A percentile compares a stretch with the other conserved stretches of the same genome.
These are phyloP conservation scores for Cicer yamashitae DNA, from an alignment of 306 rosid genomes.

Conservation along the genomic window DNA sequence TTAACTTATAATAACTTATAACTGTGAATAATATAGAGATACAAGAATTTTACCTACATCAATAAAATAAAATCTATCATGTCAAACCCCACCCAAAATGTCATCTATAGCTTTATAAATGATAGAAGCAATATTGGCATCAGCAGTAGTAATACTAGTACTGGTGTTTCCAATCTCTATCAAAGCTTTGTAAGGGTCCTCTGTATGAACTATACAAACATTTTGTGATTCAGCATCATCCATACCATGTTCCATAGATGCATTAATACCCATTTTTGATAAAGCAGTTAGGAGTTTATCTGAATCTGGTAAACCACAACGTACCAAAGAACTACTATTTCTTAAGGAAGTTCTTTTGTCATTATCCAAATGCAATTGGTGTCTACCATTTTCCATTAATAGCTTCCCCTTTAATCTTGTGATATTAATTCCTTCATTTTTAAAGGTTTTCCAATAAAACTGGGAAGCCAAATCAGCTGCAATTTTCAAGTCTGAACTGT, in stretches of 20 bases:
- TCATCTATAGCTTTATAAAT: constrained; percentile 63
- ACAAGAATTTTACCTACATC: constrained; percentile 11
- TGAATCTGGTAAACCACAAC: constrained; percentile 62
- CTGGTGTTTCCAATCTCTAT: constrained; percentile 63
- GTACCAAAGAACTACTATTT: constrained; percentile 54
- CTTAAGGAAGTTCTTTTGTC: constrained; percentile 33
- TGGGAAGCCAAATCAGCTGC: constrained; percentile 66
- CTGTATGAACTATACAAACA: constrained; percentile 43
- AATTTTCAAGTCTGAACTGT: constrained; percentile 57
- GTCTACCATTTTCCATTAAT: constrained; percentile 54
- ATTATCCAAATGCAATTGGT: constrained; percentile 50
- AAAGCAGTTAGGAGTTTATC: constrained; percentile 62
- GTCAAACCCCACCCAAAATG: constrained; percentile 55
- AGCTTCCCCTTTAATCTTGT: constrained; percentile 74
- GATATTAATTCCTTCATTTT: constrained; percentile 55
- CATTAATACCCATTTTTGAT: constrained; percentile 66
- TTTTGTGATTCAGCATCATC: constrained; percentile 46
- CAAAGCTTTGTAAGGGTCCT: constrained; percentile 63
- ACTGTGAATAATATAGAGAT: constrained; percentile 14
- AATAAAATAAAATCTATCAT: constrained; percentile 21
- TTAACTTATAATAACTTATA: constrained; percentile 7
- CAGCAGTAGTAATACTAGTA: constrained; percentile 57
- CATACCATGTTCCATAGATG: constrained; percentile 43
- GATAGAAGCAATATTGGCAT: constrained; percentile 53
- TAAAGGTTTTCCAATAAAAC: constrained; percentile 65